Base-by-base conservation (phyloP, 345 rosid species). In the Eucalyptus brandiana region DNA sequence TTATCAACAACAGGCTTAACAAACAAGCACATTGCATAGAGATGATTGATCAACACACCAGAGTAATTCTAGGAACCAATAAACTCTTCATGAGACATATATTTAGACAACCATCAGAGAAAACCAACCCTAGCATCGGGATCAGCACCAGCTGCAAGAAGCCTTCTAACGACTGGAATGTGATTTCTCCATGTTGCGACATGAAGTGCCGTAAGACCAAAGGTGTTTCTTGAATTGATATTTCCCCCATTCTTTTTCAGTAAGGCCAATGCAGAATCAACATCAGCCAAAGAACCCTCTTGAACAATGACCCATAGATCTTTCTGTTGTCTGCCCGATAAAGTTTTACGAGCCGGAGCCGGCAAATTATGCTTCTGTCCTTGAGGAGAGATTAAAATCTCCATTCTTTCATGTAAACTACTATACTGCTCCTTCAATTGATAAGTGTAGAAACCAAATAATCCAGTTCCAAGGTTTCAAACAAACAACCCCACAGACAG, bases 41-140 rank as follows among this genome's bases (percentile, higher is more conserved):
- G 85, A 76, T 40, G 85, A 76, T 86, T 51, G 62, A 53, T 51
- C n/a, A 34, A 49, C 80, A 44, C 34, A 45, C 23, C 32, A 87
- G 48, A 48, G 28, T 53, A 51, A 86, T 34, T 76, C 85, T 40
- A 26, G 7, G 67, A 86, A 86, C 87, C 87, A 87, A 58, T 18
- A 42, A 49, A 87, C 62, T 37, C 87, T 23, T 83, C 83, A 87
- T 42, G 87, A 87, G 56, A 87, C 62, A 56, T 80, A 42, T 50
- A 50, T 50, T 49, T 87, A 83, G 83, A 56, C 34, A 81, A 69
- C 53, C 62, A 80, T 81, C 26, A 44, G 88, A 92, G 56, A 89
- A 90, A 72, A 94, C 97, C 80, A 90, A 98, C 99, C 98, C 97
- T 96, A 72, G 98, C 96, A 95, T 98, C 97, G 89, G 99, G 99